Conservation (phyloP, 768 basidiomycete genomes). For the Xerocomellus dryophilus region DNA sequence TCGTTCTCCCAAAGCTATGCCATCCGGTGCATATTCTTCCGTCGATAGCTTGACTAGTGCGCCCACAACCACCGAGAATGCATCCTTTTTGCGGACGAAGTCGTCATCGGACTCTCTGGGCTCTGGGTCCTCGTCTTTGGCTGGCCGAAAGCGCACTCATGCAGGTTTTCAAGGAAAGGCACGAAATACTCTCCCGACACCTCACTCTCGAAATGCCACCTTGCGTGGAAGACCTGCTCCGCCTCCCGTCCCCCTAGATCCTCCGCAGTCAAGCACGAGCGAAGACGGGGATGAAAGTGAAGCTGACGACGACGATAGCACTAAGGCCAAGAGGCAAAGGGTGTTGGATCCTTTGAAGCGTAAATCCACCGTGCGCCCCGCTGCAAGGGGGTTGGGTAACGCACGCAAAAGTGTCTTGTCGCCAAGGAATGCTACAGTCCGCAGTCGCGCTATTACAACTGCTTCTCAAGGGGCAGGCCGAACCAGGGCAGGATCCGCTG, state of each 20-base stretch:
- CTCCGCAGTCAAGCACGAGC: conserved; percentile 20
- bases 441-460: conserved; percentile 9
- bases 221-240: conserved; percentile 23
- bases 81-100: conserved; percentile 37
- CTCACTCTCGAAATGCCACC: conserved; percentile 25
- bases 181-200: not conserved
- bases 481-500: conserved; percentile 10
- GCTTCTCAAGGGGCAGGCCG: conserved; percentile 9
- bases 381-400: conserved; percentile 8
- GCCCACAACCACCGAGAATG: conserved; percentile 39
- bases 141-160: conserved; percentile 42
- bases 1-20: conserved; percentile 24
- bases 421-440: conserved; percentile 7
- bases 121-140: conserved; percentile 36
- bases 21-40: conserved; percentile 24
- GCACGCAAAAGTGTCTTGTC: conserved; percentile 15
- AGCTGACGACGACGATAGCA: conserved; percentile 4
- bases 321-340: conserved; percentile 25
- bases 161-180: conserved; percentile 5
- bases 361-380: conserved; percentile 27
- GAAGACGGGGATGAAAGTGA: conserved; percentile 22
- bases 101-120: conserved; percentile 44
- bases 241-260: conserved; percentile 6
- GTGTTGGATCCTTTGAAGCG: conserved; percentile 27
- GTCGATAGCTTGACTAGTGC: conserved; percentile 30